phyloP scores from a whole-genome alignment of 2,329 filamentous ascomycete species.

The Ceratocystis lukuohia region DNA sequence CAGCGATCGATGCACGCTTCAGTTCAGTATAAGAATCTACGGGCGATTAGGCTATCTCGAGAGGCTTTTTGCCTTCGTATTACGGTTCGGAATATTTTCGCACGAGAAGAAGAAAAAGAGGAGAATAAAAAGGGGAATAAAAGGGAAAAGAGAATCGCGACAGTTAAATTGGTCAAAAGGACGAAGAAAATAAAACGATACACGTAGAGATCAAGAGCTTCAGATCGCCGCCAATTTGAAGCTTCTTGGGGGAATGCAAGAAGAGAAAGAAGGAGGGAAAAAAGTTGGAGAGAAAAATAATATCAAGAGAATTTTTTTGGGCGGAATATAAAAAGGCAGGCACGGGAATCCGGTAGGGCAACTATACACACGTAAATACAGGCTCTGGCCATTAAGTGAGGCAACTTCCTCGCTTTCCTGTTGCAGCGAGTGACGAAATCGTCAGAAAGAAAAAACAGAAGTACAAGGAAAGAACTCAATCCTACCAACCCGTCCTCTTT shows the following conservation, averaged over 20 bases:
- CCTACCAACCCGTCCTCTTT: background rate
- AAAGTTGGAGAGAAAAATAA: background rate
- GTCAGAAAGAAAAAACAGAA: background rate
- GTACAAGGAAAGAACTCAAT: constrained; percentile 1
- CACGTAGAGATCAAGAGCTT: background rate
- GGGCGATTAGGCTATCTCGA: too few relatives aligned
- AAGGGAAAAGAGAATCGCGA: background rate
- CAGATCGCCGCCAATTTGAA: background rate
- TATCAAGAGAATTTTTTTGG: background rate
- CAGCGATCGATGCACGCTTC: background rate
- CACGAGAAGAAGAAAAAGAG: constrained; percentile 2
- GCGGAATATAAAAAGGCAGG: background rate
- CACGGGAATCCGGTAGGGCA: background rate
- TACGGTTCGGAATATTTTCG: background rate
- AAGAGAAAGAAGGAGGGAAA: background rate
- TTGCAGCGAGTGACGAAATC: constrained; percentile 6
- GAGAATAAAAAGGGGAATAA: background rate
- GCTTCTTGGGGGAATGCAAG: background rate
- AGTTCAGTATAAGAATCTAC: background rate
- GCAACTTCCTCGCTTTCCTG: background rate
- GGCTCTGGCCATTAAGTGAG: background rate
- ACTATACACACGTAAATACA: constrained; percentile 1
- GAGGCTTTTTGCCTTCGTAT: background rate
- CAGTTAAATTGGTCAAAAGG: background rate
- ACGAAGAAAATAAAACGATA: background rate